These are phyloP conservation scores for Saccharomyces hybrid DNA, from an alignment of 1,139 yeast genomes.

Conservation along the genomic window DNA sequence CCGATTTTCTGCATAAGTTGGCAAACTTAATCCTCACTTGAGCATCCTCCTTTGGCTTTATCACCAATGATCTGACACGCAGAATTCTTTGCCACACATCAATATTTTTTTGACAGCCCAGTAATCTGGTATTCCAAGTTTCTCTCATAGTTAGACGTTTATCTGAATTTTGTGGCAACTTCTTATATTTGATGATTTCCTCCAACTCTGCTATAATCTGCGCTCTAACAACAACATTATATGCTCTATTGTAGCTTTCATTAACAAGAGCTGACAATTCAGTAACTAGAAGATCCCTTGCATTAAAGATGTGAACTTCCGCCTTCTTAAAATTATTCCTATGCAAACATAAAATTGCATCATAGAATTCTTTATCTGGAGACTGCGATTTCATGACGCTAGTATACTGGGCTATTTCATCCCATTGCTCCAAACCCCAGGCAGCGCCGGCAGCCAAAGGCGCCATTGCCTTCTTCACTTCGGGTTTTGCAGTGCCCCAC, in stretches of 20 bases:
- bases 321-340: slow-evolving; percentile 83
- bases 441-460: slow-evolving; percentile 98
- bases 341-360: slow-evolving; percentile 81
- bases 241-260: slow-evolving; percentile 94
- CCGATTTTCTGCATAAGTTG: slow-evolving; percentile 88
- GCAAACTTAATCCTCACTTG: slow-evolving; percentile 98
- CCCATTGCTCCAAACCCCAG: slow-evolving; percentile 99
- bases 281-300: slow-evolving; percentile 83
- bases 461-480: slow-evolving; percentile 77
- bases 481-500: slow-evolving; percentile 71
- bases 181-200: slow-evolving; percentile 85
- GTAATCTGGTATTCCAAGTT: slow-evolving; percentile 88
- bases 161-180: slow-evolving; percentile 73
- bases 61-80: slow-evolving; percentile 86
- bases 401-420: slow-evolving; percentile 85
- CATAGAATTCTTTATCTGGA: slow-evolving; percentile 90
- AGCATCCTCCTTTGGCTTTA: slow-evolving; percentile 94
- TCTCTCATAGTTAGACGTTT: slow-evolving; percentile 71
- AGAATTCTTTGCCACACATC: slow-evolving; percentile 98
- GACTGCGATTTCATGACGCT: slow-evolving; percentile 85
- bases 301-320: slow-evolving; percentile 64
- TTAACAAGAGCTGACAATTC: slow-evolving; percentile 92
- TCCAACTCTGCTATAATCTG: slow-evolving; percentile 96
- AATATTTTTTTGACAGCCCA: slow-evolving; percentile 93
- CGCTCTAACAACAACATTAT: slow-evolving; percentile 91